phyloP scores from a whole-genome alignment of 352 stramenopile genomes.

The Phytophthora idaei region DNA sequence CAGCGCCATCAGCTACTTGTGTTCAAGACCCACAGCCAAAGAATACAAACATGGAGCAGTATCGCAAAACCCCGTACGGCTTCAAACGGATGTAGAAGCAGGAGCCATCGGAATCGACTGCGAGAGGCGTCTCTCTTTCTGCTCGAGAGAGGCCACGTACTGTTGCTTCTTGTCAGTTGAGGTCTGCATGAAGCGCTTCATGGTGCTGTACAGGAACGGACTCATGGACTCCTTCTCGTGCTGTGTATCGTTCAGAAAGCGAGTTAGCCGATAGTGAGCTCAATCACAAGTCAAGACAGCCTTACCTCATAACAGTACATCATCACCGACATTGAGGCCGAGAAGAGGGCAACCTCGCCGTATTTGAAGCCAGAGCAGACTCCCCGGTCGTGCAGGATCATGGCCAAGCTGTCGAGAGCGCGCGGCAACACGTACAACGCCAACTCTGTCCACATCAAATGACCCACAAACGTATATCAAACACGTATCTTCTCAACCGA shows the following conservation, averaged over 20 bases:
- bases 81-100: conserved; percentile 20
- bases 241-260: conserved; percentile 25
- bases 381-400: conserved; percentile 75
- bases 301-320: conserved; percentile 88
- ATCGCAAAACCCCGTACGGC: background rate
- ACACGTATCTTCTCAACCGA: background rate
- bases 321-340: conserved; percentile 78
- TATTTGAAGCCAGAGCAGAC: conserved; percentile 72
- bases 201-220: conserved; percentile 64
- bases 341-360: conserved; percentile 79
- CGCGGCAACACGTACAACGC: conserved; percentile 81
- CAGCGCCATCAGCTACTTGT: background rate
- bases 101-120: conserved; percentile 17
- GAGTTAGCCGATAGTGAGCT: conserved; percentile 3
- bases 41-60: conserved; percentile 19
- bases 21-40: conserved; percentile 18
- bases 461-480: conserved; percentile 6
- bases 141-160: conserved; percentile 50
- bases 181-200: conserved; percentile 81
- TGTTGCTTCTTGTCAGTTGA: conserved; percentile 74
- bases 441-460: conserved; percentile 50
- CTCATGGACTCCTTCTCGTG: conserved; percentile 73
- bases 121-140: conserved; percentile 36
- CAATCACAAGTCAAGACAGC: background rate
- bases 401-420: conserved; percentile 75